phyloP scores from a whole-genome alignment of 306 rosid species.

The Comarum palustre region DNA sequence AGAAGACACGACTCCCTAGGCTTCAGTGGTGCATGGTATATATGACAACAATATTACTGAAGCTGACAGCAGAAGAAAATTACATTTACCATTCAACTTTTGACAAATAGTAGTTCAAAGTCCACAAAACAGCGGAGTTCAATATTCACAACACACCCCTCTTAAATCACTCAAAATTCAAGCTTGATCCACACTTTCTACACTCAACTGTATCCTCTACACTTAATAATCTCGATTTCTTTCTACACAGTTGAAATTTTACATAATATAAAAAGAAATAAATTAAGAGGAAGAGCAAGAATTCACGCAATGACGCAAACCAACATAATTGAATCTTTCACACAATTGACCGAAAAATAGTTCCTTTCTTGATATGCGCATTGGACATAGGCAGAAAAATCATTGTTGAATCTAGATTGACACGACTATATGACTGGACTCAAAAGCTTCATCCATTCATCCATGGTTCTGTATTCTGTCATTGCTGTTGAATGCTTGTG shows the following conservation, averaged over 20 bases:
- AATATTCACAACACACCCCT: neutral
- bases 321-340: slow-evolving; percentile 34
- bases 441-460: slow-evolving; percentile 23
- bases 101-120: slow-evolving; percentile 5
- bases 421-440: neutral
- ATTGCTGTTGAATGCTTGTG: neutral
- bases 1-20: too few species aligned
- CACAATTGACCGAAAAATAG: slow-evolving; percentile 19
- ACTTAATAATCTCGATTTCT: slow-evolving; percentile 25
- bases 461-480: neutral
- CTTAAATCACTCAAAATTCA: neutral
- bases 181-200: slow-evolving; percentile 28
- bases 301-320: slow-evolving; percentile 12
- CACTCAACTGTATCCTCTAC: slow-evolving; percentile 39
- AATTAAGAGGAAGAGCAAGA: slow-evolving; percentile 26
- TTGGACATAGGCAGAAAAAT: neutral
- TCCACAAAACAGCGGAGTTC: neutral
- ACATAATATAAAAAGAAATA: slow-evolving; percentile 5
- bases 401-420: slow-evolving; percentile 2
- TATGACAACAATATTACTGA: neutral
- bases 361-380: neutral
- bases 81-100: slow-evolving; percentile 1
- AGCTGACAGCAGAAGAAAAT: neutral
- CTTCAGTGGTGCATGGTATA: too few species aligned
- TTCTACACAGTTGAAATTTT: slow-evolving; percentile 60